Evolutionary conservation across 1,284 basidiomycete species (phyloP).

Genomic region (Moesziomyces globuligerus): DNA sequence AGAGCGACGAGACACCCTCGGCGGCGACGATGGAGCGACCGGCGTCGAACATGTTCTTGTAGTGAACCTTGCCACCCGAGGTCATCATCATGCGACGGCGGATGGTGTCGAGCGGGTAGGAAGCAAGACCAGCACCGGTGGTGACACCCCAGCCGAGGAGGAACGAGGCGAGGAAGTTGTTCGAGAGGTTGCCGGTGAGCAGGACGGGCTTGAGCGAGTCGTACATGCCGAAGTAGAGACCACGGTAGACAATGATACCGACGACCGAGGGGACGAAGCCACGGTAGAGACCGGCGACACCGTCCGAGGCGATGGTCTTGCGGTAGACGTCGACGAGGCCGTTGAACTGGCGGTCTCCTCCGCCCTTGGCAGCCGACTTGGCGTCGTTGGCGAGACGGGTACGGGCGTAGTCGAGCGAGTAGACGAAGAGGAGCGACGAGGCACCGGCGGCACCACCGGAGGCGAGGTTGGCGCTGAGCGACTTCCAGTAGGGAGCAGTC

Average conservation of each 20-base stretch:
- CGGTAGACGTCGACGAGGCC: slow-evolving; percentile 68
- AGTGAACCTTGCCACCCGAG: slow-evolving; percentile 65
- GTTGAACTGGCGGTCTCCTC: slow-evolving; percentile 68
- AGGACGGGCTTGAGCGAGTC: slow-evolving; percentile 68
- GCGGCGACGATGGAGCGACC: slow-evolving; percentile 80
- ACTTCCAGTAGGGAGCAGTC: slow-evolving; percentile 66
- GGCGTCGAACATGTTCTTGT: slow-evolving; percentile 73
- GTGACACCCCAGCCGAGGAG: slow-evolving; percentile 67
- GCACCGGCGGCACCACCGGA: slow-evolving; percentile 68
- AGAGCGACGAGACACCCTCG: slow-evolving; percentile 84
- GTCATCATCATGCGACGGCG: slow-evolving; percentile 68
- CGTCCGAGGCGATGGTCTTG: slow-evolving; percentile 67
- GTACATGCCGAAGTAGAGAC: slow-evolving; percentile 68
- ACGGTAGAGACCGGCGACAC: slow-evolving; percentile 68
- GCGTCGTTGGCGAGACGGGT: slow-evolving; percentile 68
- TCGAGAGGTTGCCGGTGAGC: slow-evolving; percentile 63
- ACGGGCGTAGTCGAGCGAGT: slow-evolving; percentile 68
- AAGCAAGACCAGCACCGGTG: slow-evolving; percentile 67
- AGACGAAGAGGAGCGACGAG: slow-evolving; percentile 67
- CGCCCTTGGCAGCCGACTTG: slow-evolving; percentile 67
- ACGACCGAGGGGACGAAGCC: slow-evolving; percentile 67
- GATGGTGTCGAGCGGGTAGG: slow-evolving; percentile 68
- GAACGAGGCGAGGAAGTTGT: slow-evolving; percentile 68
- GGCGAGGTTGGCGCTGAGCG: slow-evolving; percentile 66
- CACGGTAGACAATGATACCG: slow-evolving; percentile 68